Base-by-base conservation (phyloP, 2,329 filamentous ascomycete genomes). In the Cylindrodendrum hubeiense region DNA sequence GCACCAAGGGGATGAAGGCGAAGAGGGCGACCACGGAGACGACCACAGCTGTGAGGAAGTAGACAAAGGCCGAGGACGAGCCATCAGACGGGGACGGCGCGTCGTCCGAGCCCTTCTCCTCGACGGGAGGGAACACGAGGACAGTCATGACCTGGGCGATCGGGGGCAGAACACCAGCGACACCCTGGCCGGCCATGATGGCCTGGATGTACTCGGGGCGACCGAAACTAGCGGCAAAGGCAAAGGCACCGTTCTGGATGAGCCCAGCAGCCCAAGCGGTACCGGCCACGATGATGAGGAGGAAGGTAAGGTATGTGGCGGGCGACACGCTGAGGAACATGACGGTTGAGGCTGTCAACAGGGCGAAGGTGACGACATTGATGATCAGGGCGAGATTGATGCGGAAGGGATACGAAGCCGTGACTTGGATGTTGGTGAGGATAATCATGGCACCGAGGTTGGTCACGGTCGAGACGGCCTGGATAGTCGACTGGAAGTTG, bases 221-320 rank as follows among this genome's bases (percentile, higher is more conserved):
- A 37, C 91, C 93, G 75, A 97, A 98, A 56, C 93, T 91, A 4
- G 93, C 89, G 3, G 94, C 94, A 77, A 95, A 98, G 3, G 96
- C 94, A 78, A 98, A 97, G 12, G 96, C 89, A 19, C 96, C 96
- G 78, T 98, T 98, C 80, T 98, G 96, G 71, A 95, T 92, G 54
- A 98, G 84, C 0, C 93, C 95, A 0, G 94, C 92, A 0, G 93
- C 94, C 76, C 92, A 85, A 69, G 94, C 93, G 0, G 94, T 89
- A n/a, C 84, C 82, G 66, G 92, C 90, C 5, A 98, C 94, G 86
- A 95, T 94, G 66, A 89, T 61, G 78, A 99, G 90, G 57, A 97
- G 80, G 78, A 98, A 97, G 24, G 80, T 86, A 63, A 98, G 91
- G 80, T 98, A 98, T 4, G 82, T 80, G 0, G 80, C 80, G 0